Evolutionary conservation across 2,329 filamentous ascomycete genomes (phyloP), one percentile per base, ranked within the genome.

Genomic region (Penicillium sp.): DNA sequence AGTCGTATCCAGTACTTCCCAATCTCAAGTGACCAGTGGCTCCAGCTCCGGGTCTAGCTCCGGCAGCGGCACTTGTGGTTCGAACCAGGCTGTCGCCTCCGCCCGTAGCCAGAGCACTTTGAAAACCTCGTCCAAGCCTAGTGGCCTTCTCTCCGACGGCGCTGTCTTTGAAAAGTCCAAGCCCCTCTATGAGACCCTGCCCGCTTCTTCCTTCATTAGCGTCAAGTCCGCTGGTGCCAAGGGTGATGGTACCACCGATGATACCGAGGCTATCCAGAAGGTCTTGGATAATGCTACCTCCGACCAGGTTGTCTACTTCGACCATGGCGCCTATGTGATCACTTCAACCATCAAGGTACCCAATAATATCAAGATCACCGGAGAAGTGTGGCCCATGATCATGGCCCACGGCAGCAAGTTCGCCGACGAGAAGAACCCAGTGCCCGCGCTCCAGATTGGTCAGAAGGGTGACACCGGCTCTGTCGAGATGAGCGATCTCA

Each of bases 381-480:
- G 91, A 56, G 89, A 96, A 69, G 82, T 94, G 61, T 95, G 87
- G 87, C 84, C 91, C 2, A 71, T 94, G 47, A 84, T 97, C 64
- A 84, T 96, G 76, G 90, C 87, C 17, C 79, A 82, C 35, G 90
- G 90, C 37, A 60, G 70, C 21, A 75, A 77, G 49, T 97, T 96
- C 73, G 70, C 75, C 48, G 81, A 95, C 63, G 74, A 83, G 64
- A 68, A 72, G 51, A 87, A 89, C 60, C 90, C 89, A 27, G 79
- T 82, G 61, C 80, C 87, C n/a, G 84, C 94, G 56, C 87, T 94
- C 69, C 85, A 93, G 63, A 76, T 97, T 42, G 91, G 91, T 33
- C 69, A 86, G 58, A 68, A 78, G 8, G 88, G 88, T 36, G 86
- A 94, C 49, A 74, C 77, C 31, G 91, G 90, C 48, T 75, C 76